Conservation (phyloP, 768 basidiomycete species). For the Wakefieldia striispora region DNA sequence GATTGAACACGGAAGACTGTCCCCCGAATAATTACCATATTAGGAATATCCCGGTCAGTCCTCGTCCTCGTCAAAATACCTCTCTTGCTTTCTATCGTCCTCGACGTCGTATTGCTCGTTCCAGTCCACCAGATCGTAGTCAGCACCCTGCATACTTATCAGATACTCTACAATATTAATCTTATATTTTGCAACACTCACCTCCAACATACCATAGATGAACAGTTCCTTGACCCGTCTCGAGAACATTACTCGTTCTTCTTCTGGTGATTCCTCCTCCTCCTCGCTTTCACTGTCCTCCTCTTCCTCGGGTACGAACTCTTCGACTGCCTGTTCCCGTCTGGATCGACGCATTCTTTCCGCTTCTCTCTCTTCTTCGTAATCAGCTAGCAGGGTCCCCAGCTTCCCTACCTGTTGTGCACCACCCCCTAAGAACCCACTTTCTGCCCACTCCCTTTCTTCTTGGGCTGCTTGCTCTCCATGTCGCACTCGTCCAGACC, state of each 20-base stretch:
- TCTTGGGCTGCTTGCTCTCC: slow-evolving; percentile 57
- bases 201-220: slow-evolving; percentile 75
- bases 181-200: slow-evolving; percentile 30
- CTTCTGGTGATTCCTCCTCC: slow-evolving; percentile 44
- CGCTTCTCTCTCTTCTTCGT: slow-evolving; percentile 76
- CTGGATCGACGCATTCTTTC: slow-evolving; percentile 53
- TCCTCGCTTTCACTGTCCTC: slow-evolving; percentile 51
- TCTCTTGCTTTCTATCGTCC: slow-evolving; percentile 62
- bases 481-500: slow-evolving; percentile 53
- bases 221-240: slow-evolving; percentile 64
- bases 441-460: slow-evolving; percentile 68
- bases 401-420: slow-evolving; percentile 67
- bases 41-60: slow-evolving; percentile 18
- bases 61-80: slow-evolving; percentile 74
- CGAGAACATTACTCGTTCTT: slow-evolving; percentile 52
- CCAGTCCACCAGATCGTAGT: slow-evolving; percentile 77
- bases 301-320: slow-evolving; percentile 61
- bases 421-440: slow-evolving; percentile 55
- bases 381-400: slow-evolving; percentile 60
- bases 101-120: slow-evolving; percentile 63
- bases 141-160: slow-evolving; percentile 46
- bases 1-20: not conserved
- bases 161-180: not conserved
- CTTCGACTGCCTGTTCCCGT: slow-evolving; percentile 37
- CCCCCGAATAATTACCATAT: slow-evolving; percentile 20